A percentile compares a stretch with the other conserved stretches of the same genome.
These are phyloP conservation scores for Karstenula rhodostoma DNA, from an alignment of 2,329 filamentous ascomycete genomes.

Conservation along the genomic window DNA sequence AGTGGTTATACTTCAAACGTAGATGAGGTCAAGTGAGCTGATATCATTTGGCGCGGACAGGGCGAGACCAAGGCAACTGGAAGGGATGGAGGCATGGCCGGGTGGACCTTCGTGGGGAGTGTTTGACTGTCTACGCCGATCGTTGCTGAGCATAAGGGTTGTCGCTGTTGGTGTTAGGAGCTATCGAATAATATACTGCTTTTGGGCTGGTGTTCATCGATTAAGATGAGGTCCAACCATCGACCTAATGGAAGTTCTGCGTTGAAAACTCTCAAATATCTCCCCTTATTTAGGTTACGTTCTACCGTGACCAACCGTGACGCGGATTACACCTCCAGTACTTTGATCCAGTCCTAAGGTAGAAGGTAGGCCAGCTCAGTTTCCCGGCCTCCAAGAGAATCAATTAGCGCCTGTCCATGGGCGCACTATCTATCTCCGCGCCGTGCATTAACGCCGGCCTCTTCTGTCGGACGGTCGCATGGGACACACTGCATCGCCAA, in stretches of 20 bases:
- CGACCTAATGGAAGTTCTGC: too few species aligned
- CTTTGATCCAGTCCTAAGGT: neutral
- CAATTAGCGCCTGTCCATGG: neutral
- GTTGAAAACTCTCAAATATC: too few species aligned
- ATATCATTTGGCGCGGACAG: neutral
- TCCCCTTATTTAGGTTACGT: too few species aligned
- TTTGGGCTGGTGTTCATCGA: neutral
- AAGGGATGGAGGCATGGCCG: conserved; percentile 24
- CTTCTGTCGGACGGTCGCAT: neutral
- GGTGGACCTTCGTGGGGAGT: conserved; percentile 29
- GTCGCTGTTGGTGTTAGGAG: neutral
- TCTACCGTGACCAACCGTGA: neutral
- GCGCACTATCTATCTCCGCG: conserved; percentile 16
- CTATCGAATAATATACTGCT: neutral
- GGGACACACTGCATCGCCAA: neutral
- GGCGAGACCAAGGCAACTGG: conserved; percentile 27
- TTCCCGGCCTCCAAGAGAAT: neutral
- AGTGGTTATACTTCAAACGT: neutral
- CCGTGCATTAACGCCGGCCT: conserved; percentile 15
- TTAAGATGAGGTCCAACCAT: too few species aligned
- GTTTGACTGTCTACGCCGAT: conserved; percentile 11
- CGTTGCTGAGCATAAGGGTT: neutral
- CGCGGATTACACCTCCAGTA: neutral
- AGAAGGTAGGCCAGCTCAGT: too few species aligned
- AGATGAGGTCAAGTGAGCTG: neutral